Percentiles rank a stretch among this genome's conserved stretches.
Conservation (phyloP, 352 stramenopile species). For the Phytophthora melonis region DNA sequence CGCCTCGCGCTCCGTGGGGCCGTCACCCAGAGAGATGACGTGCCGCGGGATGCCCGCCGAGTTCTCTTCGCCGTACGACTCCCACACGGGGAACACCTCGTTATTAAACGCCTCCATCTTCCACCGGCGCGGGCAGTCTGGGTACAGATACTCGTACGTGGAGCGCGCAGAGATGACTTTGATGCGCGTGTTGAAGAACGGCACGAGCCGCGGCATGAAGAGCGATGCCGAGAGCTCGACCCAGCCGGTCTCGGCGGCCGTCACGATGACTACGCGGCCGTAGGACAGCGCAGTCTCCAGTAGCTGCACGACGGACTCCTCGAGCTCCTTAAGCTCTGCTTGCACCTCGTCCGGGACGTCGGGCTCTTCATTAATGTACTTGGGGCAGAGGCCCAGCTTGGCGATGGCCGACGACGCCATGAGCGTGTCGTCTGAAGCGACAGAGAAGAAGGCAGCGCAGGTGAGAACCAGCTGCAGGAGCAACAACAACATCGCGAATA, state of each 20-base stretch:
- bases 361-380: constrained; percentile 89
- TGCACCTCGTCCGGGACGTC: constrained; percentile 78
- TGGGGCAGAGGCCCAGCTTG: constrained; percentile 81
- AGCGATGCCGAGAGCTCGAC: constrained; percentile 88
- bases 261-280: constrained; percentile 90
- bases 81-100: constrained; percentile 84
- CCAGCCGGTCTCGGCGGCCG: constrained; percentile 91
- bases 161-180: constrained; percentile 92
- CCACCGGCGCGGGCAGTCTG: constrained; percentile 84
- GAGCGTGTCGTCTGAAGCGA: constrained; percentile 73
- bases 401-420: constrained; percentile 86
- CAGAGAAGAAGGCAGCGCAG: constrained; percentile 13
- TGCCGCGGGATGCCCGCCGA: constrained; percentile 64
- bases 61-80: constrained; percentile 67
- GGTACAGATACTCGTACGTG: constrained; percentile 91
- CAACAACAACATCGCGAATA: not conserved
- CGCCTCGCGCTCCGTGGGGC: constrained; percentile 83
- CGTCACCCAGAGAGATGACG: constrained; percentile 86
- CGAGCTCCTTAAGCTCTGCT: constrained; percentile 75
- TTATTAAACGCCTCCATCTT: constrained; percentile 92
- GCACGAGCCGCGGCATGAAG: constrained; percentile 87
- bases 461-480: constrained; percentile 4
- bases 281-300: constrained; percentile 76
- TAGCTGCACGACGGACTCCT: constrained; percentile 79
- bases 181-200: constrained; percentile 83